Base-by-base conservation (phyloP, 2,329 filamentous ascomycete genomes). In the Microdochium trichocladiopsis region DNA sequence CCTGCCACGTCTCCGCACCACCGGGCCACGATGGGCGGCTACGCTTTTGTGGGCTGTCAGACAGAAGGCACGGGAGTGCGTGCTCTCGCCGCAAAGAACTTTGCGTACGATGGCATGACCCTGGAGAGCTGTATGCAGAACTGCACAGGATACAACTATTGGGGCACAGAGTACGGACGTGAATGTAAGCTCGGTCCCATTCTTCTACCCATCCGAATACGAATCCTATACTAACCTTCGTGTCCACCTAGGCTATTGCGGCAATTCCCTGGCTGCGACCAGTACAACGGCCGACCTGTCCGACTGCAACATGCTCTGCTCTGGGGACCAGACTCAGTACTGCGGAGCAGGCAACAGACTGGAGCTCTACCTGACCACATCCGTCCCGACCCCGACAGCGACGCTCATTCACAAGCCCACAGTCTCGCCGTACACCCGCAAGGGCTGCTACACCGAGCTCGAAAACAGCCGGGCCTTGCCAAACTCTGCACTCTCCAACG, bases 141-240 rank as follows among this genome's bases (percentile, higher is more conserved):
- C 62, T 79, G 76, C 65, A 69, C 67, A 2, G 67, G 65, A 1
- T 79, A 71, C 59, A 63, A 67, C 47, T 78, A 74, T 57, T 79
- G 72, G 66, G 77, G 72, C 2, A 73, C 76, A 5, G 76, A 80
- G 57, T 80, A 75, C 55, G 74, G 75, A 10, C 67, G 73, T 25
- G 76, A 80, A 61, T 79, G 76, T 71, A 53, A 66, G 67, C 63
- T 49, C 14, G 12, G 12, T 16, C 18, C 18, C 33, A 4, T 28
- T n/a, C 23, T 36, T 12, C 33, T 48, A 31, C 18, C 3, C 21
- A 28, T 14, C 5, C 12, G 25, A 3, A 45, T 23, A 43, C 22
- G 28, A 25, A 25, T 43, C 4, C 49, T 18, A 28, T 37, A 50
- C 57, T 63, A 25, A 61, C 49, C 24, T 18, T 22, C 48, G 24